Evolutionary conservation across 2,329 filamentous ascomycete species (phyloP), one percentile per base, ranked within the genome.

Genomic region (Cladosporium sphaerospermum): DNA sequence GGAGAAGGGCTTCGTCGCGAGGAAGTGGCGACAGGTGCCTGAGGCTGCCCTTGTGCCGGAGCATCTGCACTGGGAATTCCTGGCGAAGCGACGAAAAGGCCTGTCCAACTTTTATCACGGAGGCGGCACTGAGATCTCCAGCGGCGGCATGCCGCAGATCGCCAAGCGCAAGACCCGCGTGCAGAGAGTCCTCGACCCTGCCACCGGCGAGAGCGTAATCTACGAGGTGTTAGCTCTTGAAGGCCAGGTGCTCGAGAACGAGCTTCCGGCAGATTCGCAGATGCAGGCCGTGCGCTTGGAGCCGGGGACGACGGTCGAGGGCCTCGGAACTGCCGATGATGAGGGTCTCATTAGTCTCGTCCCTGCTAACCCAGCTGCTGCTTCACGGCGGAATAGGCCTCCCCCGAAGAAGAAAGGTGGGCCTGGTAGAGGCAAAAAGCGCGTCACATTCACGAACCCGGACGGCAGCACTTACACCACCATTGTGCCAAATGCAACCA

Each of bases 221-320:
- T 89, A 93, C 68, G 89, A 95, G 63, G 83, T 93, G 7, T 86
- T 89, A 16, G 79, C 95, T 3, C 81, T 83, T 4, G 87, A 92
- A 54, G 90, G 89, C 0, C 87, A 93, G 66, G 75, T 76, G 4
- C 79, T 95, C 0, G 87, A 92, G 58, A 89, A 89, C 53, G 90
- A 96, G 66, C 84, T 96, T 47, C 81, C 89, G 54, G 74, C 78
- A 36, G 74, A 77, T 44, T 73, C 77, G 50, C 74, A 75, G 52
- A 68, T 74, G 45, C 59, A 66, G 43, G 69, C 72, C 8, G 67
- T 70, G 28, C 77, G 78, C 2, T 80, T 82, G 37, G 76, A 77
- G 5, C 79, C 78, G 1, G 77, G 79, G 19, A 82, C 77, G n/a
- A 71, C 79, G 6, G 77, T 83, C 31, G 80, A 85, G 77, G 71